Evolutionary conservation across 2,329 filamentous ascomycete genomes (phyloP).

Genomic region (Chaetomium sp.): DNA sequence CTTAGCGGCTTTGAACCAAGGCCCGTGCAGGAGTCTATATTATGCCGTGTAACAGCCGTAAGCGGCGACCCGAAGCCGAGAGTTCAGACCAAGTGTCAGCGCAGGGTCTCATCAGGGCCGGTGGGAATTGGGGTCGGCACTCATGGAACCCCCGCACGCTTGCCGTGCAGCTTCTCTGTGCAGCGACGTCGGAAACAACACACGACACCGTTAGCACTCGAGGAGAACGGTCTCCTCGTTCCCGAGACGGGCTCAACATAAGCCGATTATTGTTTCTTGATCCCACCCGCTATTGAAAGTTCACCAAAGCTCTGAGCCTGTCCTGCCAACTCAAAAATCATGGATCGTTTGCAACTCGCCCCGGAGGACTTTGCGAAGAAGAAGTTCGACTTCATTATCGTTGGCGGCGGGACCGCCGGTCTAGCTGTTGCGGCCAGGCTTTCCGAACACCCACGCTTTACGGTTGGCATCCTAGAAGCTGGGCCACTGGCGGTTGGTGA

Average conservation of each 20-base stretch:
- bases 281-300: not conserved
- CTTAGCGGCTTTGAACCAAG: not conserved
- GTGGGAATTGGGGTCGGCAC: not conserved
- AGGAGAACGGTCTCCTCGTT: not conserved
- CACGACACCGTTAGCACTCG: not conserved
- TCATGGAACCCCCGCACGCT: not conserved
- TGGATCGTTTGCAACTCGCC: not conserved
- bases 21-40: not conserved
- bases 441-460: conserved; percentile 45
- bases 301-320: not conserved
- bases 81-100: not conserved
- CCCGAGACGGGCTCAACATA: not conserved
- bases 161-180: not conserved
- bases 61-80: not conserved
- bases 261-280: not conserved
- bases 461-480: conserved; percentile 51
- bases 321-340: not conserved
- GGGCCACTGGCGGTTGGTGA: conserved; percentile 39
- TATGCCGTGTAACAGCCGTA: conserved; percentile 8
- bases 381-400: conserved; percentile 43
- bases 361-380: conserved; percentile 24
- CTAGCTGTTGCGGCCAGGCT: conserved; percentile 54
- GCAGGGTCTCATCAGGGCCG: not conserved
- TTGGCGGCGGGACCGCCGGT: conserved; percentile 59
- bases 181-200: not conserved